Percentiles rank a stretch among this genome's conserved stretches.
Evolutionary conservation across 2,329 filamentous ascomycete species (phyloP).

Genomic region (Aspergillus thermomutatus): DNA sequence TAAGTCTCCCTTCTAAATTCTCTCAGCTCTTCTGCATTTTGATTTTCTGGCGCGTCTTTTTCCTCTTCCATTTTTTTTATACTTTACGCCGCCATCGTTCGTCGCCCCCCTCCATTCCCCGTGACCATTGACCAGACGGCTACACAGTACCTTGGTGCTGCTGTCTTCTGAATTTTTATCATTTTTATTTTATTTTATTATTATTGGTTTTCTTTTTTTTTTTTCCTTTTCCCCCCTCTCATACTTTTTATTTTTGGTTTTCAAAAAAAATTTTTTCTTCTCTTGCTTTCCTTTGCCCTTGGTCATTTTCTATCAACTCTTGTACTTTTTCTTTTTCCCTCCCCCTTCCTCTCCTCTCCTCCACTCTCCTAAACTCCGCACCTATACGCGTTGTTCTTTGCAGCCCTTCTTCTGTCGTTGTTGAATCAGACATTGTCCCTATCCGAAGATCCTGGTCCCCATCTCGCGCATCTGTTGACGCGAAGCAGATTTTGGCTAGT

Average conservation of each 20-base stretch:
- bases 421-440: conserved; percentile 12
- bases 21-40: conserved; percentile 4
- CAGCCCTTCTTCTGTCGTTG: conserved; percentile 13
- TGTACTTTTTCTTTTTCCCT: conserved; percentile 12
- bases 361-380: conserved; percentile 8
- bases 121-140: conserved; percentile 14
- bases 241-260: conserved; percentile 9
- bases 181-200: background rate
- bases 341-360: conserved; percentile 13
- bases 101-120: conserved; percentile 23
- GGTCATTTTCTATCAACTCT: background rate
- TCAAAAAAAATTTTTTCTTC: conserved; percentile 9
- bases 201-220: conserved; percentile 12
- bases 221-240: conserved; percentile 18
- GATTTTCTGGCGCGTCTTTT: conserved; percentile 3
- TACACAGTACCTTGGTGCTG: conserved; percentile 14
- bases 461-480: conserved; percentile 29
- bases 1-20: conserved; percentile 9
- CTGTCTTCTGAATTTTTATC: conserved; percentile 11
- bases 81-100: conserved; percentile 19
- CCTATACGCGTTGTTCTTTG: conserved; percentile 16
- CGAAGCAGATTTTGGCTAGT: conserved; percentile 32
- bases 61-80: background rate
- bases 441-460: conserved; percentile 17
- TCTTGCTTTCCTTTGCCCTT: conserved; percentile 12